Evolutionary conservation across 306 rosid genomes (phyloP).

Genomic region (Senna tora): DNA sequence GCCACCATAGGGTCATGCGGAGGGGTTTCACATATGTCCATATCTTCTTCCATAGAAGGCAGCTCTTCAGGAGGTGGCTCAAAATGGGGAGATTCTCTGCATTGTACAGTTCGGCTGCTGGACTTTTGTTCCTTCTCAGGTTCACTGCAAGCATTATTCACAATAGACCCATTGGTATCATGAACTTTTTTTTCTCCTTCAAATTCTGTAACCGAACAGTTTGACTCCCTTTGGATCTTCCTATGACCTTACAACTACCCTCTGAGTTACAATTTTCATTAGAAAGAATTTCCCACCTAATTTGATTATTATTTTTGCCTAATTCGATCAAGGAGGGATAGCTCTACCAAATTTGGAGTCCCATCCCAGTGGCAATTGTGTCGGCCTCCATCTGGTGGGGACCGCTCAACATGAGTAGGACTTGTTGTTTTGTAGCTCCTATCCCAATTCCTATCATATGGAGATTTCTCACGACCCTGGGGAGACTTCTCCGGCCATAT

Average conservation of each 20-base stretch:
- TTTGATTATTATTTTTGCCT: constrained; percentile 46
- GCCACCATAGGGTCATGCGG: constrained; percentile 81
- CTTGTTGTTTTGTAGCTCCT: constrained; percentile 71
- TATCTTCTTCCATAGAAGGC: constrained; percentile 98
- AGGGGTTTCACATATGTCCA: constrained; percentile 99
- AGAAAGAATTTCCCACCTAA: constrained; percentile 53
- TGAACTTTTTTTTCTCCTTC: constrained; percentile 51
- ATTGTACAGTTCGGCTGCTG: constrained; percentile 58
- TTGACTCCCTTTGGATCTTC: constrained; percentile 55
- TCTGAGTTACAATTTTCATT: constrained; percentile 57
- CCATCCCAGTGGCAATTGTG: constrained; percentile 58
- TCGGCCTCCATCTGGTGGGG: constrained; percentile 68
- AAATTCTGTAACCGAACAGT: constrained; percentile 62
- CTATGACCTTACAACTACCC: constrained; percentile 61
- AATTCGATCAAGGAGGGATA: constrained; percentile 62
- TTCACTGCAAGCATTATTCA: constrained; percentile 49
- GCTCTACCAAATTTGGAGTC: constrained; percentile 65
- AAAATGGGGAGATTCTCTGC: constrained; percentile 52
- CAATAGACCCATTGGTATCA: constrained; percentile 45
- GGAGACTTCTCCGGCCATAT: constrained; percentile 69
- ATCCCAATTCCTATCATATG: constrained; percentile 63
- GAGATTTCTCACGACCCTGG: constrained; percentile 63
- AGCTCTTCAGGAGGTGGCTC: constrained; percentile 72
- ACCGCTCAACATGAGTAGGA: constrained; percentile 55
- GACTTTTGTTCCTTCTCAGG: constrained; percentile 55